These are phyloP conservation scores for Botrytis hyacinthi DNA, from an alignment of 2,329 filamentous ascomycete species.

Conservation along the genomic window DNA sequence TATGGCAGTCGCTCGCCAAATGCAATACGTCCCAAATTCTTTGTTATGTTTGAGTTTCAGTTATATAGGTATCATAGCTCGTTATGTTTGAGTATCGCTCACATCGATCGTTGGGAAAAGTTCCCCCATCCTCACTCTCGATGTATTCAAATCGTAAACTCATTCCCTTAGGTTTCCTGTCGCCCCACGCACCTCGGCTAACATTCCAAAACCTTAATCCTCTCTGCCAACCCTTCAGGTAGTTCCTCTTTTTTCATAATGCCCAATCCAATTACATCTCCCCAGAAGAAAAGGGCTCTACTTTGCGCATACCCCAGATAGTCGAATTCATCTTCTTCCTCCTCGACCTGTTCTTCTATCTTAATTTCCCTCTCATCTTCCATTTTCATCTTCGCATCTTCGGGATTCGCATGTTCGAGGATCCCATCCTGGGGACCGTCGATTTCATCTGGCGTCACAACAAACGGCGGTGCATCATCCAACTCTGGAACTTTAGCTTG, in stretches of 20 bases:
- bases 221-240: constrained; percentile 61
- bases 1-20: neutral
- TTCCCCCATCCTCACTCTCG: neutral
- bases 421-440: constrained; percentile 15
- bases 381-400: neutral
- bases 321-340: constrained; percentile 74
- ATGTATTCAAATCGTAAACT: neutral
- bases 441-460: neutral
- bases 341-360: constrained; percentile 30
- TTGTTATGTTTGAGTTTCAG: neutral
- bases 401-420: neutral
- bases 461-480: constrained; percentile 22
- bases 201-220: constrained; percentile 69
- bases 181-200: constrained; percentile 37
- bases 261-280: constrained; percentile 77
- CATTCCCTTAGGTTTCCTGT: too few species aligned
- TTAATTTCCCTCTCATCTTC: constrained; percentile 23
- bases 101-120: neutral
- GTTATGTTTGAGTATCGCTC: neutral
- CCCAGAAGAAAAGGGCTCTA: constrained; percentile 90
- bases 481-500: constrained; percentile 84
- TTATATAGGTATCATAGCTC: neutral
- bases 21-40: neutral
- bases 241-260: constrained; percentile 74
- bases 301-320: constrained; percentile 91